Percentiles rank a stretch among this genome's conserved stretches.
Evolutionary conservation across 257 asterid species (phyloP).

Genomic region (Capsicum pubescens): DNA sequence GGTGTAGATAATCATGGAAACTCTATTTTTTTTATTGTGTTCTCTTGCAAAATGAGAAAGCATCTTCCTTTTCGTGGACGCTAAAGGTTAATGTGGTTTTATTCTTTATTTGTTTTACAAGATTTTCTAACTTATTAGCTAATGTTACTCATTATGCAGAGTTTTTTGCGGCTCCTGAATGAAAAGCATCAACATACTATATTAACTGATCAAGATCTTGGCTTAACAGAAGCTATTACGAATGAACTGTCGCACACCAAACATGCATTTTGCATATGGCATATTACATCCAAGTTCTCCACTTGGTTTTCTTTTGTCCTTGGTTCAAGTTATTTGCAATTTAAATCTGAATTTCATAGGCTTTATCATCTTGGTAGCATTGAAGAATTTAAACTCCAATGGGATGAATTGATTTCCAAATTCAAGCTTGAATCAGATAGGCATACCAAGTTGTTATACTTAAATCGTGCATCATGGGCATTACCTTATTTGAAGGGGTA

Average conservation of each 20-base stretch:
- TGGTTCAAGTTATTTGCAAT: neutral
- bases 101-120: too few species aligned
- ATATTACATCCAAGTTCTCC: constrained; percentile 4
- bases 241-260: neutral
- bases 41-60: neutral
- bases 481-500: neutral
- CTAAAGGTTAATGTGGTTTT: neutral
- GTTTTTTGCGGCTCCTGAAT: neutral
- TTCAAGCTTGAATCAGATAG: neutral
- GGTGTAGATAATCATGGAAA: neutral
- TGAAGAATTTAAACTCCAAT: neutral
- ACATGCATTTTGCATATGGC: constrained; percentile 25
- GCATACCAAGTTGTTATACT: neutral
- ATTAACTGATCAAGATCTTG: neutral
- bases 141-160: too few species aligned
- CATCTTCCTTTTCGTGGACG: neutral
- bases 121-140: neutral
- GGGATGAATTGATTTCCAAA: neutral
- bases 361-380: neutral
- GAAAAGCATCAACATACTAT: neutral
- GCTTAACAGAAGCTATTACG: neutral
- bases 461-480: neutral
- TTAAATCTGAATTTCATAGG: too few species aligned
- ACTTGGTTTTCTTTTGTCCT: constrained; percentile 5
- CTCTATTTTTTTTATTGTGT: neutral